Conservation (phyloP, 139 green algal genomes). For the Chlamydomonas eustigma region DNA sequence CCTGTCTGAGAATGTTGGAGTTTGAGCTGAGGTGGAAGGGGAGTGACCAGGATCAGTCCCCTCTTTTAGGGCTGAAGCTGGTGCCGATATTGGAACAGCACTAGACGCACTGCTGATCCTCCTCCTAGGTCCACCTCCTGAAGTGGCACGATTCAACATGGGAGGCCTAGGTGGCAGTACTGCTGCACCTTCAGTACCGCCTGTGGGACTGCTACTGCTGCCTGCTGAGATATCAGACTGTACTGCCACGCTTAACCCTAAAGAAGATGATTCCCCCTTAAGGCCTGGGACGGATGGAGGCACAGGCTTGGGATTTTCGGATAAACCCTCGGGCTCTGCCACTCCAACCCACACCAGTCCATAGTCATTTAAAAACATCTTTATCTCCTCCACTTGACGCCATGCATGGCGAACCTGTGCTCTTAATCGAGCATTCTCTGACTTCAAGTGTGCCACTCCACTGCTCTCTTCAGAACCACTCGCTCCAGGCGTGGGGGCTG, state of each 20-base stretch:
- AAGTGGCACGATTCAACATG: not conserved
- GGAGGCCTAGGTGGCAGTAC: not conserved
- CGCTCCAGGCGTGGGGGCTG: not conserved
- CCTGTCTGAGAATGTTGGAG: not conserved
- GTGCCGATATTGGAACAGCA: too few species aligned
- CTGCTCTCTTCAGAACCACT: not conserved
- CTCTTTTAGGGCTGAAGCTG: too few species aligned
- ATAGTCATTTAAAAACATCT: constrained; percentile 58
- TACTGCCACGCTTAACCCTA: too few species aligned
- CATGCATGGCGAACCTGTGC: constrained; percentile 27
- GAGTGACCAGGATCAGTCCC: not conserved
- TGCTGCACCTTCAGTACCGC: constrained; percentile 4
- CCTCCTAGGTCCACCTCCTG: not conserved
- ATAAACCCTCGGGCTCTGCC: not conserved
- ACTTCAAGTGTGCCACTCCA: constrained; percentile 14
- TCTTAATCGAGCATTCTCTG: constrained; percentile 12
- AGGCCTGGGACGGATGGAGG: not conserved
- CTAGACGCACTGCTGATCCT: not conserved
- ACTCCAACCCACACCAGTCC: constrained; percentile 56
- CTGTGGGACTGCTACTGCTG: not conserved
- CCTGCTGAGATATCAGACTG: not conserved
- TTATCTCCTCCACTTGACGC: constrained; percentile 45
- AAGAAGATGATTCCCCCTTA: not conserved
- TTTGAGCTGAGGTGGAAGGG: not conserved
- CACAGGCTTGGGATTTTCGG: not conserved